Base-by-base conservation (phyloP, 225 moss, liverwort and hornwort species). In the Sphagnum tenellum region DNA sequence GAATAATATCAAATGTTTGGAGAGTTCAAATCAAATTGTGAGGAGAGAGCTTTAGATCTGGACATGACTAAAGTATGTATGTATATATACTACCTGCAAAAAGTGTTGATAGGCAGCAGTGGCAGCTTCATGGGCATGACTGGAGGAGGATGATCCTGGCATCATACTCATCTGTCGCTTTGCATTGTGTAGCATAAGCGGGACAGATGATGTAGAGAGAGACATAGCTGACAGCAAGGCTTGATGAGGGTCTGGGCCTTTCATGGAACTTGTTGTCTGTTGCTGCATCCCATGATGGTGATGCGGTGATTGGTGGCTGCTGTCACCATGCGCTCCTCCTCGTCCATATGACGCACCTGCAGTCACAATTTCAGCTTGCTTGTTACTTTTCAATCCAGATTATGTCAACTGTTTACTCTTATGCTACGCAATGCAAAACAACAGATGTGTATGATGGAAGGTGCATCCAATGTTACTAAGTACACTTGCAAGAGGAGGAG, bases 211-310 rank as follows among this genome's bases (percentile, higher is more conserved):
- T 29, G 88, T 86, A 53, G 90, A 84, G 45, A 86, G 74, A 14
- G 94, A 86, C 88, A 90, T 88, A 57, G 88, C 82, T 66, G 88
- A 90, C 63, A 90, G 65, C 70, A 93, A 66, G 63, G 80, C 84
- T 68, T 93, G 89, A 29, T 29, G 29, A 9, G 86, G 81, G 59
- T 93, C 89, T 54, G 85, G 75, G 61, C 79, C 81, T 55, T 85
- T 69, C 72, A 92, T 81, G 55, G 89, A 60, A 45, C 83, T 83
- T 58, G 29, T 29, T 29, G 89, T 78, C 62, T 75, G 80, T 45
- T 87, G 76, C 56, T 83, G 77, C 79, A 86, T 80, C 45, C 84
- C 84, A 61, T 81, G 70, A 55, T 85, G 91, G 29, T 29, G 29
- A 29, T 29, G 29, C 49, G 74, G 71, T 12, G 80, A 69, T 51